Evolutionary conservation across 192 early-diverging fungal species (phyloP).

Genomic region (Coemansia erecta): DNA sequence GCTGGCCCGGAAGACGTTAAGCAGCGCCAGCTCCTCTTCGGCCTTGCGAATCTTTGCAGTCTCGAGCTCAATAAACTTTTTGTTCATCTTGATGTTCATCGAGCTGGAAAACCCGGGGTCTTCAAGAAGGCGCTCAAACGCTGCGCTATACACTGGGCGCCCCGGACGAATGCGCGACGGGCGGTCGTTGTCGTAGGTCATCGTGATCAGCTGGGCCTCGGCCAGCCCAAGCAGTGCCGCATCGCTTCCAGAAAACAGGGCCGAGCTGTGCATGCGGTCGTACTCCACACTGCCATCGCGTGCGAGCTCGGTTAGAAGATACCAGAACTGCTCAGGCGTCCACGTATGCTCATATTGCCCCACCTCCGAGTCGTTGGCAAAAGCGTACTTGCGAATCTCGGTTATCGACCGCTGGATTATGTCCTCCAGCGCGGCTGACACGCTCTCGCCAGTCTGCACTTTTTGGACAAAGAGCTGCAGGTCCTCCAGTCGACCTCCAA

Average conservation of each 20-base stretch:
- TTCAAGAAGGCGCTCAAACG: slow-evolving; percentile 70
- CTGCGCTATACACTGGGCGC: slow-evolving; percentile 78
- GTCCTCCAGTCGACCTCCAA: slow-evolving; percentile 92
- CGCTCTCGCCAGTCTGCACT: slow-evolving; percentile 65
- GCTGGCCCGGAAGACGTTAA: slow-evolving; percentile 49
- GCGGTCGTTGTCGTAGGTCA: slow-evolving; percentile 77
- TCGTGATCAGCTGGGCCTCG: slow-evolving; percentile 81
- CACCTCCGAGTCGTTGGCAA: slow-evolving; percentile 59
- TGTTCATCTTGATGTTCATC: slow-evolving; percentile 74
- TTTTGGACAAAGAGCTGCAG: slow-evolving; percentile 88
- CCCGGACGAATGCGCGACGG: slow-evolving; percentile 77
- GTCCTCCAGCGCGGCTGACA: slow-evolving; percentile 74
- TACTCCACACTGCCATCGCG: slow-evolving; percentile 65
- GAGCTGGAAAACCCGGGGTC: slow-evolving; percentile 72
- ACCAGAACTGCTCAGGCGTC: slow-evolving; percentile 91
- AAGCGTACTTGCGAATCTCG: slow-evolving; percentile 86
- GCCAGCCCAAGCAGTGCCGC: slow-evolving; percentile 81
- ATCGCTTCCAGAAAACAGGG: slow-evolving; percentile 87
- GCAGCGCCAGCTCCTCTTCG: slow-evolving; percentile 61
- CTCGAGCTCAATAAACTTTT: slow-evolving; percentile 57
- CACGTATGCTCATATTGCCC: slow-evolving; percentile 59
- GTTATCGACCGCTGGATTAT: slow-evolving; percentile 76
- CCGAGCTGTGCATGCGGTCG: slow-evolving; percentile 76
- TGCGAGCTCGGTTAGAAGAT: slow-evolving; percentile 71
- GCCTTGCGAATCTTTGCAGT: slow-evolving; percentile 61